Evolutionary conservation across 1,139 yeast genomes (phyloP).

Genomic region (Taiozyma sp.): DNA sequence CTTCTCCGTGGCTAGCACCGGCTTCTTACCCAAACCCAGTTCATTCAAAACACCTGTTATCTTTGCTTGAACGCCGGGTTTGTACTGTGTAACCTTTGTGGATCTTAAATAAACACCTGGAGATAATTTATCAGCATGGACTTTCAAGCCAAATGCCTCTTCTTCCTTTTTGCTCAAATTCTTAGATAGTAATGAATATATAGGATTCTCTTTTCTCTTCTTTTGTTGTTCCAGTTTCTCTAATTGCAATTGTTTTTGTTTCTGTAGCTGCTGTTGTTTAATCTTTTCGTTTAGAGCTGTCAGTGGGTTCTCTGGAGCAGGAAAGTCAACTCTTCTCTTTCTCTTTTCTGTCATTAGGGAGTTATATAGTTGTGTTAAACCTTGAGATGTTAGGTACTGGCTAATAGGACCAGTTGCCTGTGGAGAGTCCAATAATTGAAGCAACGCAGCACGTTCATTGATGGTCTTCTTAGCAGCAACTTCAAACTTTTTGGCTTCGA

Average conservation of each 20-base stretch:
- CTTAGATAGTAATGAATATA: conserved; percentile 38
- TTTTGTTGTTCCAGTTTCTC: conserved; percentile 27
- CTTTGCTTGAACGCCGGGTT: conserved; percentile 72
- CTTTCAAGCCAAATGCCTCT: conserved; percentile 77
- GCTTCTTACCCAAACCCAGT: conserved; percentile 68
- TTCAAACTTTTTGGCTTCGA: conserved; percentile 90
- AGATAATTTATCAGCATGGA: conserved; percentile 72
- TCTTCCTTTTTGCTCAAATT: conserved; percentile 74
- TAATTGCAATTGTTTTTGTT: conserved; percentile 29
- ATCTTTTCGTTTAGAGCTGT: conserved; percentile 22
- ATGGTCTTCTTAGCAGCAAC: conserved; percentile 89
- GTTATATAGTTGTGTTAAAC: conserved; percentile 79
- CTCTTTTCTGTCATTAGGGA: conserved; percentile 77
- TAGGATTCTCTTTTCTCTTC: conserved; percentile 30
- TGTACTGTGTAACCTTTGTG: conserved; percentile 51
- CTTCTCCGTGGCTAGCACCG: conserved; percentile 82
- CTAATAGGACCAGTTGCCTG: conserved; percentile 70
- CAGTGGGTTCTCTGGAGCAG: conserved; percentile 44
- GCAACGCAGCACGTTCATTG: conserved; percentile 71
- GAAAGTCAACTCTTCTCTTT: conserved; percentile 43
- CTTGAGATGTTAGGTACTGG: conserved; percentile 83
- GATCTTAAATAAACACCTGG: conserved; percentile 78
- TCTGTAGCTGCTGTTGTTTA: conserved; percentile 23
- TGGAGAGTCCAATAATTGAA: conserved; percentile 83
- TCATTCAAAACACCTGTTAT: conserved; percentile 73